phyloP scores from a whole-genome alignment of 345 rosid genomes.

The Viola odorata region DNA sequence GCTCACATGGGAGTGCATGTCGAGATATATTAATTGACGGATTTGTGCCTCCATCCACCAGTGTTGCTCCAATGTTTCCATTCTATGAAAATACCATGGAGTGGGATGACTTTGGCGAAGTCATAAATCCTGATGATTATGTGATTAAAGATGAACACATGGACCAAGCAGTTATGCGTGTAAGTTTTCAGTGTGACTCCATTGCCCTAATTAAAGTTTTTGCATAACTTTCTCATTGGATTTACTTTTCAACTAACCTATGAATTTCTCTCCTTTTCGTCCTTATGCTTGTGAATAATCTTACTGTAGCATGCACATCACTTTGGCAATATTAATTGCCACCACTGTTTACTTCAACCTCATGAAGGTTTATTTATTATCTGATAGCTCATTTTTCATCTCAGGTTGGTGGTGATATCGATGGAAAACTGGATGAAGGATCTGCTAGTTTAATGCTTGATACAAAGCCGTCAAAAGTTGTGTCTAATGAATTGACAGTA shows the following conservation, averaged over 20 bases:
- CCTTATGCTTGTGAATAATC: too few species aligned
- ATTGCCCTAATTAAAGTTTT: background rate
- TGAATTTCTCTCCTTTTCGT: too few species aligned
- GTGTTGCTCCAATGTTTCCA: slow-evolving; percentile 94
- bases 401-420: slow-evolving; percentile 68
- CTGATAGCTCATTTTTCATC: slow-evolving; percentile 26
- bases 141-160: slow-evolving; percentile 80
- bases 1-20: slow-evolving; percentile 53
- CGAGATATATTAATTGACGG: slow-evolving; percentile 86
- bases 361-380: slow-evolving; percentile 4
- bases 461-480: slow-evolving; percentile 92
- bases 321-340: background rate
- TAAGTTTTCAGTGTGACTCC: slow-evolving; percentile 25
- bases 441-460: slow-evolving; percentile 86
- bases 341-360: background rate
- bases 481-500: slow-evolving; percentile 85
- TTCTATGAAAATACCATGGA: slow-evolving; percentile 68
- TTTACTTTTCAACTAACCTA: background rate
- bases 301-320: too few species aligned
- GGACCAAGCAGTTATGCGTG: slow-evolving; percentile 64
- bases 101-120: slow-evolving; percentile 99
- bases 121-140: slow-evolving; percentile 94
- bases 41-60: slow-evolving; percentile 74
- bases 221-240: slow-evolving; percentile 2
- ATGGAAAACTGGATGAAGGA: slow-evolving; percentile 87